These are phyloP conservation scores for Salix exigua DNA, from an alignment of 345 rosid species.

Conservation along the genomic window DNA sequence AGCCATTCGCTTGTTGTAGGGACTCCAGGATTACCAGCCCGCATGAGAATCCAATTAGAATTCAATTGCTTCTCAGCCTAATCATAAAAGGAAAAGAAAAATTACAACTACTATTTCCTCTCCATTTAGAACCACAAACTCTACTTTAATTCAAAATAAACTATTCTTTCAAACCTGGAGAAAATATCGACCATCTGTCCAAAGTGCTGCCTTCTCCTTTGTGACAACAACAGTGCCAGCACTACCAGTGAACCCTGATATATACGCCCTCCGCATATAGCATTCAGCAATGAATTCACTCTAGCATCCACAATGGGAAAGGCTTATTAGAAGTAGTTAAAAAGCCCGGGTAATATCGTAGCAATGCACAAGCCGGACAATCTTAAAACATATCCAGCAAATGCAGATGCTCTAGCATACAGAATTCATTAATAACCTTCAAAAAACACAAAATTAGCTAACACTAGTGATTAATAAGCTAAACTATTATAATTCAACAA, in stretches of 20 bases:
- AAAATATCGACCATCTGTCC: conserved; percentile 98
- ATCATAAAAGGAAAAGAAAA: conserved; percentile 6
- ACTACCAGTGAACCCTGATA: conserved; percentile 92
- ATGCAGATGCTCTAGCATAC: too few species aligned
- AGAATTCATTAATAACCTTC: too few species aligned
- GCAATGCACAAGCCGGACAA: too few species aligned
- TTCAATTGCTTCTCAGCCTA: conserved; percentile 88
- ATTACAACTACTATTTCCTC: neutral
- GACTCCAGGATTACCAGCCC: conserved; percentile 87
- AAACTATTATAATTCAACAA: too few species aligned
- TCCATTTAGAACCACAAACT: neutral
- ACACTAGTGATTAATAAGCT: too few species aligned
- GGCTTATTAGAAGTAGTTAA: conserved; percentile 1
- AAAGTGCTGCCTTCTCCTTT: conserved; percentile 84
- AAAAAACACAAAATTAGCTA: too few species aligned
- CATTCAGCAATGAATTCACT: conserved; percentile 98
- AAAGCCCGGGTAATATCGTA: neutral
- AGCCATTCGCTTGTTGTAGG: conserved; percentile 88
- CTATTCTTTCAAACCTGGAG: conserved; percentile 65
- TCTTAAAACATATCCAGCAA: too few species aligned
- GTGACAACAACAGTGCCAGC: conserved; percentile 91
- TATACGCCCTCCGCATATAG: conserved; percentile 69
- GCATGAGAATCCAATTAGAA: conserved; percentile 89
- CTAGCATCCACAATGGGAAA: conserved; percentile 32
- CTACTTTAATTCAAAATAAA: too few species aligned